A percentile compares a stretch with the other conserved stretches of the same genome.
Conservation (phyloP, 306 rosid species). For the Malus sieversii region DNA sequence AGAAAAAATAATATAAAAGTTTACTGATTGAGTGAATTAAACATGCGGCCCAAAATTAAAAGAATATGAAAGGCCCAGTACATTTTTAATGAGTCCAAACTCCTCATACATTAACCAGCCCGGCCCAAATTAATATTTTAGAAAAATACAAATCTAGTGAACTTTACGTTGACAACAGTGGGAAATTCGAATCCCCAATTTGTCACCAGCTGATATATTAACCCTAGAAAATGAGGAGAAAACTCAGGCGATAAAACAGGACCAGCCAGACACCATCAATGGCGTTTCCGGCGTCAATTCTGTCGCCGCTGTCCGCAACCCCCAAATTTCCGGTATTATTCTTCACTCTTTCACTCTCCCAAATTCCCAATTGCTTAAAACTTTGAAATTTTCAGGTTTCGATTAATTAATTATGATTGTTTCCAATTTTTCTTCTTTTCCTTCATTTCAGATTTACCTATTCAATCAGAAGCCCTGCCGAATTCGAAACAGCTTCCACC, state of each 20-base stretch:
- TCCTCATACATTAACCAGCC: too few species aligned
- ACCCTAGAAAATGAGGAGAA: conserved; percentile 24
- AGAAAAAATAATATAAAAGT: too few species aligned
- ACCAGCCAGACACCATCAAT: conserved; percentile 10
- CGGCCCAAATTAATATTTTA: neutral
- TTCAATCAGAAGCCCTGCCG: conserved; percentile 3
- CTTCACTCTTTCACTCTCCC: neutral
- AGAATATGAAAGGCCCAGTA: too few species aligned
- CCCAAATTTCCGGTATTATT: conserved; percentile 17
- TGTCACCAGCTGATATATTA: neutral
- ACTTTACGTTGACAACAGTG: neutral
- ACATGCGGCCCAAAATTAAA: too few species aligned
- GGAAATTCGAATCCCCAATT: neutral
- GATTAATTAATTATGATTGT: neutral
- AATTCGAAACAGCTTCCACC: neutral
- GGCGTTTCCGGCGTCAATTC: conserved; percentile 31
- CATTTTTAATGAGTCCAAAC: too few species aligned
- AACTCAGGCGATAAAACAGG: conserved; percentile 21
- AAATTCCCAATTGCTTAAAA: neutral
- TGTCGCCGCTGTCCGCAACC: conserved; percentile 10
- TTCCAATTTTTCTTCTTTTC: neutral
- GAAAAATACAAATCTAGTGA: too few species aligned
- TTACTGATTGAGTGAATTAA: too few species aligned
- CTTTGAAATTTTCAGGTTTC: neutral
- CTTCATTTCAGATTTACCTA: conserved; percentile 23